A percentile compares a stretch with the other conserved stretches of the same genome.
These are phyloP conservation scores for Nitzschia inconspicua DNA, from an alignment of 108 stramenopile genomes.

Conservation along the genomic window DNA sequence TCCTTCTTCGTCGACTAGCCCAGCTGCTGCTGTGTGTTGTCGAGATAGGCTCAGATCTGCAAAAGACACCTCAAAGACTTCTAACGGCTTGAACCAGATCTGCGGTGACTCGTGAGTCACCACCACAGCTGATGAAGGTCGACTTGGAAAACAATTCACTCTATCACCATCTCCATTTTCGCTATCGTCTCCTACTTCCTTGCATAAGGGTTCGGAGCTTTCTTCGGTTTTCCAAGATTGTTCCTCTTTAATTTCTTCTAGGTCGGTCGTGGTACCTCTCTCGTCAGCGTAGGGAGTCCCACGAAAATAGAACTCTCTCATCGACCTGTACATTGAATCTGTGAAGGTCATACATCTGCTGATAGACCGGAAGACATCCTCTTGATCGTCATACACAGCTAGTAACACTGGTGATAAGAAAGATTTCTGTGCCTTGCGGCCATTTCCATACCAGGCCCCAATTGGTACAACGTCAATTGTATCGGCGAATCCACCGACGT, in stretches of 20 bases:
- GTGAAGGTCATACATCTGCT: conserved; percentile 59
- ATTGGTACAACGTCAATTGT: conserved; percentile 90
- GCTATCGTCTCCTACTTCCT: neutral
- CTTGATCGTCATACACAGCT: conserved; percentile 83
- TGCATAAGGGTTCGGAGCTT: neutral
- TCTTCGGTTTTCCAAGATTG: neutral
- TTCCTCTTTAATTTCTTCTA: neutral
- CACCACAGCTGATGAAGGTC: conserved; percentile 39
- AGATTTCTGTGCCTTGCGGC: conserved; percentile 57
- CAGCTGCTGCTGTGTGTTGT: conserved; percentile 61
- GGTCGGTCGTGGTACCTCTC: neutral
- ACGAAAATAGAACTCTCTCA: conserved; percentile 47
- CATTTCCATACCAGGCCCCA: conserved; percentile 82
- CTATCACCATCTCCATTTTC: neutral
- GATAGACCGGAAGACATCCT: conserved; percentile 72
- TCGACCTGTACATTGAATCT: conserved; percentile 50
- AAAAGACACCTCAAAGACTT: conserved; percentile 89
- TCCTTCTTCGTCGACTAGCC: conserved; percentile 47
- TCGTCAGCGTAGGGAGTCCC: conserved; percentile 34
- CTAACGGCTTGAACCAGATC: conserved; percentile 74
- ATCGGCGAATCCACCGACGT: conserved; percentile 75
- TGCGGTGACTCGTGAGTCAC: conserved; percentile 43
- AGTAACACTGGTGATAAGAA: conserved; percentile 75
- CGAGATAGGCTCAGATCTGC: conserved; percentile 72
- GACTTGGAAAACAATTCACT: conserved; percentile 37